Conservation (phyloP, 2,329 filamentous ascomycete species). For the Monosporascus sp. region DNA sequence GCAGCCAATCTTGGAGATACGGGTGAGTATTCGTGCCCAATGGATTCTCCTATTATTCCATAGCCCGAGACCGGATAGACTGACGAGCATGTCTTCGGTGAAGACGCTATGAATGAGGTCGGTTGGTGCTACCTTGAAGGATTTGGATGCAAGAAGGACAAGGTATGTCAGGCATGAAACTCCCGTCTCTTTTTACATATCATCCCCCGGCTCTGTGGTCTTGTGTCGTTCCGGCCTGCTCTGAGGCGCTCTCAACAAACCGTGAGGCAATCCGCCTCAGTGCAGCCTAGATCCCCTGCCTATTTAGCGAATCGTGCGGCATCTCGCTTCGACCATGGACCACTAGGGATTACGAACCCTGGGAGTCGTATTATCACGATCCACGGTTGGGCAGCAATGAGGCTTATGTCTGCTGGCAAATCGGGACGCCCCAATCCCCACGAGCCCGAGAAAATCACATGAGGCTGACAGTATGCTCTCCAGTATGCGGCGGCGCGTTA, state of each 20-base stretch:
- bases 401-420: constrained; percentile 24
- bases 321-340: constrained; percentile 4
- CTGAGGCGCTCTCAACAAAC: background rate
- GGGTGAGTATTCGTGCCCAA: constrained; percentile 38
- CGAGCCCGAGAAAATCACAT: constrained; percentile 29
- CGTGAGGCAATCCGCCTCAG: background rate
- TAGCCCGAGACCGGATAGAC: constrained; percentile 10
- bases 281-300: background rate
- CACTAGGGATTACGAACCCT: no score
- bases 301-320: background rate
- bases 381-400: constrained; percentile 36
- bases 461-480: constrained; percentile 42
- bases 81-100: constrained; percentile 22
- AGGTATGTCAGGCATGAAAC: constrained; percentile 60
- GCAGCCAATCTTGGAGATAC: constrained; percentile 94
- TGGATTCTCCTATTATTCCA: background rate
- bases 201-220: constrained; percentile 10
- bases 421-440: constrained; percentile 17
- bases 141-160: constrained; percentile 97
- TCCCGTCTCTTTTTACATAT: constrained; percentile 18
- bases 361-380: constrained; percentile 13
- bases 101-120: constrained; percentile 94
- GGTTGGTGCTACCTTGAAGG: constrained; percentile 95
- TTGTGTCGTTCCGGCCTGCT: background rate
- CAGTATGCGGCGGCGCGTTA: constrained; percentile 82